A percentile compares a stretch with the other conserved stretches of the same genome.
phyloP scores from a whole-genome alignment of 441 rosid genomes.

The Populus tomentosa region DNA sequence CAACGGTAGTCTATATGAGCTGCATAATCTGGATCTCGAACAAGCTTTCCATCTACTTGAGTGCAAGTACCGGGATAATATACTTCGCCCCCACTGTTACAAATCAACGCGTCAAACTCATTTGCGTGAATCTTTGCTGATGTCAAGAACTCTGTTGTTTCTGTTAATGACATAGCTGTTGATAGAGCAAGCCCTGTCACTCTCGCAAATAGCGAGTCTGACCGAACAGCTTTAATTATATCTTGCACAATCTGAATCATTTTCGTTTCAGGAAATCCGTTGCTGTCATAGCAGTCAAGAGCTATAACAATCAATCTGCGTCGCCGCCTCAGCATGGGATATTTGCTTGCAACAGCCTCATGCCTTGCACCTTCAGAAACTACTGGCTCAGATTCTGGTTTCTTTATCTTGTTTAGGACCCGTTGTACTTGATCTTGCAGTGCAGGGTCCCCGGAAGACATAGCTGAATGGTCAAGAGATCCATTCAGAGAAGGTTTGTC shows the following conservation, averaged over 20 bases:
- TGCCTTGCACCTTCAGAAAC: constrained; percentile 45
- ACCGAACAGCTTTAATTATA: constrained; percentile 56
- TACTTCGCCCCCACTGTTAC: constrained; percentile 91
- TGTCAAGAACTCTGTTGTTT: constrained; percentile 53
- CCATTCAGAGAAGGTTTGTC: constrained; percentile 62
- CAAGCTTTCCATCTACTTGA: constrained; percentile 65
- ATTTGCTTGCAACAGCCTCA: constrained; percentile 56
- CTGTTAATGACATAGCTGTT: constrained; percentile 75
- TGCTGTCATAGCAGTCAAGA: constrained; percentile 62
- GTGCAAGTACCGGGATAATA: constrained; percentile 71
- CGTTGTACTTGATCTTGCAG: constrained; percentile 63
- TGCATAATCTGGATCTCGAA: constrained; percentile 83
- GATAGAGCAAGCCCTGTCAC: constrained; percentile 72
- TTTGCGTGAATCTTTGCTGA: constrained; percentile 63
- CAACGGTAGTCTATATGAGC: constrained; percentile 86
- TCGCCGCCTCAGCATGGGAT: constrained; percentile 72
- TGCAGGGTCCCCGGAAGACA: constrained; percentile 38
- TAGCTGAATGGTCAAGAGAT: constrained; percentile 40
- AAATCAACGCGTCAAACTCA: constrained; percentile 84
- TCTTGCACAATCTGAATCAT: constrained; percentile 62
- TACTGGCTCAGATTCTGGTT: constrained; percentile 42
- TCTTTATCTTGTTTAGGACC: constrained; percentile 66
- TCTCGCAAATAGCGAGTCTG: constrained; percentile 54
- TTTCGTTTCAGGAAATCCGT: constrained; percentile 64
- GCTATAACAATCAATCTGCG: constrained; percentile 72